Evolutionary conservation across 2,329 filamentous ascomycete species (phyloP).

Genomic region (Aspergillus hortae): DNA sequence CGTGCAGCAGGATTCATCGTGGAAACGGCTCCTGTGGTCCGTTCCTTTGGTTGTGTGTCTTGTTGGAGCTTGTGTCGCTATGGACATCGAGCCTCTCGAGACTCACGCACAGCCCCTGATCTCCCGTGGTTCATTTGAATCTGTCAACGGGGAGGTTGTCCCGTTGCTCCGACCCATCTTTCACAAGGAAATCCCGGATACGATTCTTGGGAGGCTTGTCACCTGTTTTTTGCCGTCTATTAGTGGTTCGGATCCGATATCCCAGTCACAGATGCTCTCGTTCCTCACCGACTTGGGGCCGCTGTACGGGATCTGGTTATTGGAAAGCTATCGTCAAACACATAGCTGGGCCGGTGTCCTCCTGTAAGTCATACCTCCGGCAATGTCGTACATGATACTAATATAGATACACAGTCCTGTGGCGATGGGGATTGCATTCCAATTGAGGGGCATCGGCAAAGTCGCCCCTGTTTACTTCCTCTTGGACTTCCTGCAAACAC

Average conservation of each 20-base stretch:
- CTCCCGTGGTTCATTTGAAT: neutral
- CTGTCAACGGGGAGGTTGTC: constrained; percentile 5
- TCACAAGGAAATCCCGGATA: neutral
- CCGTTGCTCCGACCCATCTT: neutral
- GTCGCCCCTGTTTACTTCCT: constrained; percentile 3
- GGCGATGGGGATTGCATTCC: neutral
- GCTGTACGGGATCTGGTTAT: constrained; percentile 9
- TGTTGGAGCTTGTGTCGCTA: neutral
- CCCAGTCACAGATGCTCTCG: constrained; percentile 6
- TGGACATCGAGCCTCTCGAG: neutral
- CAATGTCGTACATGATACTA: neutral
- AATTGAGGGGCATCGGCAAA: constrained; percentile 1
- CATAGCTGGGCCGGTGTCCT: neutral
- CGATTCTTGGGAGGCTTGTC: neutral
- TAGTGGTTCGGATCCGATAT: constrained; percentile 2
- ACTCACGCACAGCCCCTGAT: neutral
- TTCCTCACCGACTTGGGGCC: constrained; percentile 7
- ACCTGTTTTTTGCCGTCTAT: constrained; percentile 10
- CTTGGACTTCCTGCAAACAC: constrained; percentile 1
- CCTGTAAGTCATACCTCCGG: neutral
- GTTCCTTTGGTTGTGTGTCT: neutral
- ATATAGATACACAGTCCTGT: neutral
- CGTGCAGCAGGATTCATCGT: neutral
- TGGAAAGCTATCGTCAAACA: constrained; percentile 8
- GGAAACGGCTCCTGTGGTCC: neutral